phyloP scores from a whole-genome alignment of 1,139 yeast species.

The Yamadazyma songkhlaensis region DNA sequence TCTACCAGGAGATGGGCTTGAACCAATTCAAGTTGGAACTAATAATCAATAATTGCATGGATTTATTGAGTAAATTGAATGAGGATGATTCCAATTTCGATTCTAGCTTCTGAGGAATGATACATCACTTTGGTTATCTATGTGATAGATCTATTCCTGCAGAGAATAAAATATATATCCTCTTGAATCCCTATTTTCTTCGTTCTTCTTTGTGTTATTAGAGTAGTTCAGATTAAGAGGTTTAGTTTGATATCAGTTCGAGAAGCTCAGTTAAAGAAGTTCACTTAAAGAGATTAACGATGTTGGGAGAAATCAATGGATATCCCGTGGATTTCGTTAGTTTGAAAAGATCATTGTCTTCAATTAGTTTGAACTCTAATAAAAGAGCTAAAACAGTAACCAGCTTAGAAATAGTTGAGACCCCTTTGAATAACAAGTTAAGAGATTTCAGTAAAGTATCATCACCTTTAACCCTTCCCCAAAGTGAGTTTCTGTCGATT shows the following conservation, averaged over 20 bases:
- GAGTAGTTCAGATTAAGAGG: too few species aligned
- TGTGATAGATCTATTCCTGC: too few species aligned
- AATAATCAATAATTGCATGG: slow-evolving; percentile 8
- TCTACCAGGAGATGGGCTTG: slow-evolving; percentile 5
- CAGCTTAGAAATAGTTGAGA: neutral
- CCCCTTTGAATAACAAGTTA: neutral
- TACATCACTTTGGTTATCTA: too few species aligned
- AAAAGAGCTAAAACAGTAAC: neutral
- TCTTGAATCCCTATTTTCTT: too few species aligned
- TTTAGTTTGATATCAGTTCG: too few species aligned
- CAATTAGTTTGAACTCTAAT: neutral
- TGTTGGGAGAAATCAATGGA: too few species aligned
- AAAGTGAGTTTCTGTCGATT: neutral
- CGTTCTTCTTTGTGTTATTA: too few species aligned
- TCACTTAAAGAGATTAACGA: too few species aligned
- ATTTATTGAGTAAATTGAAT: slow-evolving; percentile 4
- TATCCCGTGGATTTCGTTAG: neutral
- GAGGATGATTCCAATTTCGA: slow-evolving; percentile 2
- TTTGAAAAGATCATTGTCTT: neutral
- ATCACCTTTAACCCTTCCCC: neutral
- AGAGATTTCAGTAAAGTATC: neutral
- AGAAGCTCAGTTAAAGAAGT: too few species aligned
- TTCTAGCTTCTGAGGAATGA: neutral
- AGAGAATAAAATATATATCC: too few species aligned
- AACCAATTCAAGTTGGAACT: slow-evolving; percentile 9